Evolutionary conservation across 805 yeast genomes (phyloP), one percentile per base, ranked within the genome.

Genomic region (Myxozyma melibiosi): DNA sequence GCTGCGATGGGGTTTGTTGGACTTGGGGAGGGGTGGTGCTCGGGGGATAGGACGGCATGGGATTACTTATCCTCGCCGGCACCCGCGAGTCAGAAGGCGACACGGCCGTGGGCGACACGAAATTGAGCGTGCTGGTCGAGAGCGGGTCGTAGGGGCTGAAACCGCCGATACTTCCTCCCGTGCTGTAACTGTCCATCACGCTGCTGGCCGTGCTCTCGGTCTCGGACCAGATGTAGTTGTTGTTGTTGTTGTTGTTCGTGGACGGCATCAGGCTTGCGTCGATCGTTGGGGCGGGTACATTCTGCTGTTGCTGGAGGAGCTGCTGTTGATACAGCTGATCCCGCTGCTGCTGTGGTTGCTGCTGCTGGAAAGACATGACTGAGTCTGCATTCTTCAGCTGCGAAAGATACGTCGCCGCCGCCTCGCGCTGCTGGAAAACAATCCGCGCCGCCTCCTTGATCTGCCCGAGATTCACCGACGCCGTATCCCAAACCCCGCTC

Each of bases 401-500:
- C 7, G 48, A 4, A 6, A 48, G 14, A 13, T 35, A 47, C 16
- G 3, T 16, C 16, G 31, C 40, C 2, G 48, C 58, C 9, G 50
- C 11, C 33, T 40, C 20, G 16, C 51, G 41, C 46, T 56, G 60
- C 11, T 33, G 41, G 33, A 56, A 49, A 5, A 45, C 56, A 28
- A 42, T 33, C 35, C 42, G 35, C 24, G 53, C 52, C 7, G 53
- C 53, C 24, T 51, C 53, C 39, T 41, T 48, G 39, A 57, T 20
- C 18, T 53, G 47, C n/a, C 30, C 28, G 30, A 48, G 16, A 11
- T 31, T 51, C 16, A 33, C 18, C 3, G 37, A 25, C n/a, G 62
- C 62, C 7, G 62, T 46, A 13, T 40, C 34, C 61, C 61, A 57
- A 8, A n/a, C 20, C 42, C 37, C 46, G 18, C 46, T 25, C 44